phyloP scores from a whole-genome alignment of 306 rosid species.

The Cucurbita maxima region DNA sequence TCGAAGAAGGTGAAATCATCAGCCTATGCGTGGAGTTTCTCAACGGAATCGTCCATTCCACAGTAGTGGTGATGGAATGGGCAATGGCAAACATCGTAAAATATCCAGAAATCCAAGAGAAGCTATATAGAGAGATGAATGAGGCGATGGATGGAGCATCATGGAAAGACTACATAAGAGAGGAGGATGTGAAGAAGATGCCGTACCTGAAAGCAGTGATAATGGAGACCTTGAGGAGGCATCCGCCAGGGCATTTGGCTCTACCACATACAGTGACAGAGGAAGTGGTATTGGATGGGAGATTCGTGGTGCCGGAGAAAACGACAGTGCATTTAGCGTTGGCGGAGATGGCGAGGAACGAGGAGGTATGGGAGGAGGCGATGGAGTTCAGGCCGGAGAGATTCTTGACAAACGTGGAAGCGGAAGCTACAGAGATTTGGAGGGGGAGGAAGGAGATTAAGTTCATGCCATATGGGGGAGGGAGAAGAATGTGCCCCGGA shows the following conservation, averaged over 20 bases:
- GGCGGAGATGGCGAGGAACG: constrained; percentile 1
- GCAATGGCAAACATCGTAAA: constrained; percentile 6
- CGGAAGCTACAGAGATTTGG: background rate
- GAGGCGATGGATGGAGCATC: background rate
- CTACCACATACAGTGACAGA: background rate
- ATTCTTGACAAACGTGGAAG: background rate
- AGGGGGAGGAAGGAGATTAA: constrained; percentile 4
- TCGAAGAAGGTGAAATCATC: constrained; percentile 10
- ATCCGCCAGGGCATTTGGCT: constrained; percentile 5
- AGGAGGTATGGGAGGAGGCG: constrained; percentile 4
- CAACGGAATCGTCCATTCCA: constrained; percentile 9
- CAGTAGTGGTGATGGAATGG: constrained; percentile 7
- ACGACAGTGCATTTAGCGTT: background rate
- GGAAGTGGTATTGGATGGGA: background rate
- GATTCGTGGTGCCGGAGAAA: constrained; percentile 3
- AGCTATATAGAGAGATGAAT: background rate
- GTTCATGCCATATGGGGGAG: constrained; percentile 11
- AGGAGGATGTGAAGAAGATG: constrained; percentile 4
- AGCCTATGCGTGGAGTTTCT: constrained; percentile 11
- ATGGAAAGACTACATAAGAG: background rate
- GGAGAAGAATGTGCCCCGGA: constrained; percentile 15
- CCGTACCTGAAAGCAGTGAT: constrained; percentile 12
- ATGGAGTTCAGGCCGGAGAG: constrained; percentile 9
- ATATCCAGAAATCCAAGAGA: constrained; percentile 9
- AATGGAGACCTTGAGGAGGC: constrained; percentile 1